These are phyloP conservation scores for Epichloe aotearoae DNA, from an alignment of 2,329 filamentous ascomycete species.

Conservation along the genomic window DNA sequence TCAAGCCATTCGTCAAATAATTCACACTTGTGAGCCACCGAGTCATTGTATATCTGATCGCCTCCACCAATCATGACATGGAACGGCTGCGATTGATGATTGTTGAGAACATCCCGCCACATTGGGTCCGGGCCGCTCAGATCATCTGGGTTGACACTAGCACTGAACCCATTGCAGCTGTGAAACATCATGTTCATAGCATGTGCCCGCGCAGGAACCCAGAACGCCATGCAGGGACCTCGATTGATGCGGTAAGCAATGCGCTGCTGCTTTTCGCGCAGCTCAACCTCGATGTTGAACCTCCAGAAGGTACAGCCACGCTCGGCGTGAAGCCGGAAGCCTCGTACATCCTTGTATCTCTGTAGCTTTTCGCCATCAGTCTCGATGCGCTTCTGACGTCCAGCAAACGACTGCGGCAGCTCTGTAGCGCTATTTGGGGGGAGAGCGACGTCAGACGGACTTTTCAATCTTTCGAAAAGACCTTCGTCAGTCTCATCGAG, in stretches of 20 bases:
- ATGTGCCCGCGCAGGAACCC: conserved; percentile 74
- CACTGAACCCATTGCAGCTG: conserved; percentile 91
- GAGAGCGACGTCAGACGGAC: conserved; percentile 30
- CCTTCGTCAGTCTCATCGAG: conserved; percentile 67
- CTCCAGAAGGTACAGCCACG: conserved; percentile 91
- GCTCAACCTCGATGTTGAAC: conserved; percentile 88
- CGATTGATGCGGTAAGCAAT: conserved; percentile 93
- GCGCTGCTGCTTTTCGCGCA: conserved; percentile 62
- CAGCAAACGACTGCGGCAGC: conserved; percentile 38
- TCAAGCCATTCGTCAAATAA: conserved; percentile 76
- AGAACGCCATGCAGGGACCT: conserved; percentile 80
- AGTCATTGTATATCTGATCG: conserved; percentile 94
- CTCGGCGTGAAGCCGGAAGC: conserved; percentile 71
- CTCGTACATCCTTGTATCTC: conserved; percentile 72
- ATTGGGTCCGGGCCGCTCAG: conserved; percentile 90
- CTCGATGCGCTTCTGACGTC: conserved; percentile 36
- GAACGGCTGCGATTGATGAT: conserved; percentile 80
- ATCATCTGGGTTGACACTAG: conserved; percentile 61
- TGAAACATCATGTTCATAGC: conserved; percentile 99
- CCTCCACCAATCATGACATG: conserved; percentile 97
- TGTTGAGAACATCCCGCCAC: conserved; percentile 93
- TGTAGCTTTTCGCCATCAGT: conserved; percentile 69
- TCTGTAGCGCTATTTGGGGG: conserved; percentile 29
- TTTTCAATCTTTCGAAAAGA: conserved; percentile 59
- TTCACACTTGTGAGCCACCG: conserved; percentile 58